Evolutionary conservation across 257 asterid species (phyloP), one percentile per base, ranked within the genome.

Genomic region (Solanum appendiculatum): DNA sequence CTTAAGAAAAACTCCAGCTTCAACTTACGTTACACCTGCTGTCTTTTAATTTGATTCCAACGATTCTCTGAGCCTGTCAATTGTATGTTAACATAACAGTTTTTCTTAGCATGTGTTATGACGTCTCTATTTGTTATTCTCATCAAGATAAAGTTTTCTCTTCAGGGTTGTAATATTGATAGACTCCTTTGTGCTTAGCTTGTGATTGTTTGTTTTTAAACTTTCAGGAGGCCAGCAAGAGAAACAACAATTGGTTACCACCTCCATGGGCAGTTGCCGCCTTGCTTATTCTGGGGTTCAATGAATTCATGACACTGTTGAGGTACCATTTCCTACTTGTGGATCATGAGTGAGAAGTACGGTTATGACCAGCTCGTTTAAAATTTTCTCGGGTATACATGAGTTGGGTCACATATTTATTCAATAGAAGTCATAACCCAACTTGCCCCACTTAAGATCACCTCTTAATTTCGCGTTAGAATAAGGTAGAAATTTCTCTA

Each of bases 211-310:
- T 72, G 85, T 33, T 87, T 86, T 64, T 51, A 66, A 80, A 60
- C 48, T 86, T 90, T 58, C 95, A 97, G 99, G 99, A 96, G 88
- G 99, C 99, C 86, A 95, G 94, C 93, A 95, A 77, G 95, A 94
- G 98, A 90, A 95, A 85, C 88, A 97, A 94, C 94, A 95, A 93
- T 92, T 96, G 98, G 99, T 75, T 96, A 74, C 99, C 99, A 82
- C 99, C 99, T 89, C 99, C 99, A 82, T 96, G 99, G 99, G 99
- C 99, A 86, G 92, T 97, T 51, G 86, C 87, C 54, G 99, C 99
- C 15, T 85, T 97, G 89, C 88, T 93, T 87, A 86, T 97, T 87
- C 91, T 97, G 91, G 99, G 99, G n/a, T 96, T 97, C 89, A 97
- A 97, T 87, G 99, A 97, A 87, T 97, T 97, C 89, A 97, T 97